These are phyloP conservation scores for Chlamydomonas eustigma DNA, from an alignment of 139 green algal genomes.

Conservation along the genomic window DNA sequence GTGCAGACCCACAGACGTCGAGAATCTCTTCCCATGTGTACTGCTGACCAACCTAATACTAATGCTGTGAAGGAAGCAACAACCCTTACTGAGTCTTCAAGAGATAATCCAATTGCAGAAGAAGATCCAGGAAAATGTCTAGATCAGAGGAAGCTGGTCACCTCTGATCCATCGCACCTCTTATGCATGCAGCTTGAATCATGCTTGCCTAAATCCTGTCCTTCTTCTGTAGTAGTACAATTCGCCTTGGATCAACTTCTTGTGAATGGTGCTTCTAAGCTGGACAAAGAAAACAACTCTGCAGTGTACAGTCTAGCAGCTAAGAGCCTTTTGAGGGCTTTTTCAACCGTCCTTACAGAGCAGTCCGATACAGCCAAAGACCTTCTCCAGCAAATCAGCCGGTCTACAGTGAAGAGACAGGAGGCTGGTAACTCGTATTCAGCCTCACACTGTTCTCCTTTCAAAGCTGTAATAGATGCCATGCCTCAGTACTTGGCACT, in stretches of 20 bases:
- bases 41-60: background rate
- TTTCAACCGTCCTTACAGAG: background rate
- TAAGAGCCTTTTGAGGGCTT: background rate
- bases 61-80: no score
- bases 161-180: background rate
- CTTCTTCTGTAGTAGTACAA: background rate
- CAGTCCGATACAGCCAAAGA: background rate
- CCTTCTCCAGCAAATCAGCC: background rate
- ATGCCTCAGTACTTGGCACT: background rate
- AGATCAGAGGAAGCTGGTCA: background rate
- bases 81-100: no score
- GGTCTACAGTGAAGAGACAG: background rate
- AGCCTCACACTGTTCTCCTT: background rate
- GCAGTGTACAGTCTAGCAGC: background rate
- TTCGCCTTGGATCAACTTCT: constrained; percentile 7
- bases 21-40: background rate
- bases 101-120: background rate
- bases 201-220: background rate
- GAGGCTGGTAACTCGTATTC: background rate
- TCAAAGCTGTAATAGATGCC: background rate
- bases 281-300: background rate
- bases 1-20: background rate
- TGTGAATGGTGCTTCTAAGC: background rate
- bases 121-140: background rate
- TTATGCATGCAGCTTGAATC: constrained; percentile 3